Percentiles rank a stretch among this genome's conserved stretches.
Conservation (phyloP, 768 basidiomycete species). For the Tubosaeta sp. region DNA sequence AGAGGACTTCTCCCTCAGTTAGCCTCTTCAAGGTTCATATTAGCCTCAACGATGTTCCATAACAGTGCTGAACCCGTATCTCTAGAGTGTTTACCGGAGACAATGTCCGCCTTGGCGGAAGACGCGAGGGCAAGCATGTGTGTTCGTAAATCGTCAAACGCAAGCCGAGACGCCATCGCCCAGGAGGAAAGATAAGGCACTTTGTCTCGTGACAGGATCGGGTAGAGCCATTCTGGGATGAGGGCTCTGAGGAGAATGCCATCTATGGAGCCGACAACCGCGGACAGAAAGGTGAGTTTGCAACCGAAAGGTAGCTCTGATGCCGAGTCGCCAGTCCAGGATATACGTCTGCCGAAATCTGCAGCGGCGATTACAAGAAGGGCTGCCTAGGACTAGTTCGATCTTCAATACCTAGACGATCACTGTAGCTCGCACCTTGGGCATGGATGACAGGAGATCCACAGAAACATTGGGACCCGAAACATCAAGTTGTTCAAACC, state of each 20-base stretch:
- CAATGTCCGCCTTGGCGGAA: slow-evolving; percentile 34
- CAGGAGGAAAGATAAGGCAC: slow-evolving; percentile 36
- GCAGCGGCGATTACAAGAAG: slow-evolving; percentile 40
- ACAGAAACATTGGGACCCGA: slow-evolving; percentile 18
- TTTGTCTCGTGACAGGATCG: slow-evolving; percentile 16
- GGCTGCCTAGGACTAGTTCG: slow-evolving; percentile 22
- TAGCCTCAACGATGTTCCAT: slow-evolving; percentile 44
- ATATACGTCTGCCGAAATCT: slow-evolving; percentile 37
- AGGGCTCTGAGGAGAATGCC: slow-evolving; percentile 29
- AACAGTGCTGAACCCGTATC: slow-evolving; percentile 36
- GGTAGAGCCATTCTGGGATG: slow-evolving; percentile 34
- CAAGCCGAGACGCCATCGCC: slow-evolving; percentile 24
- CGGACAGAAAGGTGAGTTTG: slow-evolving; percentile 35
- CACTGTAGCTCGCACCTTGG: slow-evolving; percentile 9
- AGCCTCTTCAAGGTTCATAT: slow-evolving; percentile 36
- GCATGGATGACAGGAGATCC: slow-evolving; percentile 10
- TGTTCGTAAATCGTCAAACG: slow-evolving; percentile 34
- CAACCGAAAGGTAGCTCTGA: slow-evolving; percentile 27
- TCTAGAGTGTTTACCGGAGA: slow-evolving; percentile 21
- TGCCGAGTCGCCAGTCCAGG: slow-evolving; percentile 31
- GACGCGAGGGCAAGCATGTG: slow-evolving; percentile 43
- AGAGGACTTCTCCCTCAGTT: slow-evolving; percentile 44
- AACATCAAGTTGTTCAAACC: slow-evolving; percentile 37
- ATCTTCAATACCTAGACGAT: neutral
- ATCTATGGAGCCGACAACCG: slow-evolving; percentile 18